Percentiles rank a stretch among this genome's conserved stretches.
Evolutionary conservation across 2,329 filamentous ascomycete species (phyloP).

Genomic region (Sclerotinia minor): DNA sequence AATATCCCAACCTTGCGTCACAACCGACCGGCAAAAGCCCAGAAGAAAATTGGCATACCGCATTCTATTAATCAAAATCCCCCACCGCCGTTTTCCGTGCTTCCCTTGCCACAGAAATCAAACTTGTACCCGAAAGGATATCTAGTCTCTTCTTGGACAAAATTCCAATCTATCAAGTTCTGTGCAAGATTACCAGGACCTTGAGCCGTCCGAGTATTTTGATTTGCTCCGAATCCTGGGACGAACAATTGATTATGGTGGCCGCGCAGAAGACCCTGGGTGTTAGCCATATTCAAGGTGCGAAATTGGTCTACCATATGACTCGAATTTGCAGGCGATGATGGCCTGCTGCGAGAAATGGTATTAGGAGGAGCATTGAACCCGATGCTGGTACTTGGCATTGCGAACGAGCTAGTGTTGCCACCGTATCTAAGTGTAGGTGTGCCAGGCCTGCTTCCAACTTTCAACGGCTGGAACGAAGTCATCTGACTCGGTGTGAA

Average conservation of each 20-base stretch:
- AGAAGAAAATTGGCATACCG: background rate
- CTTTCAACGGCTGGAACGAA: conserved; percentile 16
- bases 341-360: conserved; percentile 21
- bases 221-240: background rate
- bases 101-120: conserved; percentile 5
- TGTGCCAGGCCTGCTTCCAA: conserved; percentile 13
- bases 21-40: background rate
- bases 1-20: background rate
- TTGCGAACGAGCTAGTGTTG: conserved; percentile 7
- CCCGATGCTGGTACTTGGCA: conserved; percentile 9
- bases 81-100: background rate
- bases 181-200: background rate
- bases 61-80: background rate
- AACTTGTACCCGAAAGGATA: conserved; percentile 19
- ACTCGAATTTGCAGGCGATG: conserved; percentile 15
- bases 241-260: conserved; percentile 19
- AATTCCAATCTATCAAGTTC: conserved; percentile 14
- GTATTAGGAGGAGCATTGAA: conserved; percentile 18
- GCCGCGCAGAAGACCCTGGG: conserved; percentile 4
- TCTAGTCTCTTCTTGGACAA: background rate
- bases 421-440: conserved; percentile 17
- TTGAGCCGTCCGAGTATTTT: background rate
- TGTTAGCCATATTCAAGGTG: background rate
- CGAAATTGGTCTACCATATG: conserved; percentile 11
- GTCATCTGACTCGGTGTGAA: conserved; percentile 20